Evolutionary conservation across 495 filamentous ascomycete genomes (phyloP).

Genomic region (Daldinia concentrica): DNA sequence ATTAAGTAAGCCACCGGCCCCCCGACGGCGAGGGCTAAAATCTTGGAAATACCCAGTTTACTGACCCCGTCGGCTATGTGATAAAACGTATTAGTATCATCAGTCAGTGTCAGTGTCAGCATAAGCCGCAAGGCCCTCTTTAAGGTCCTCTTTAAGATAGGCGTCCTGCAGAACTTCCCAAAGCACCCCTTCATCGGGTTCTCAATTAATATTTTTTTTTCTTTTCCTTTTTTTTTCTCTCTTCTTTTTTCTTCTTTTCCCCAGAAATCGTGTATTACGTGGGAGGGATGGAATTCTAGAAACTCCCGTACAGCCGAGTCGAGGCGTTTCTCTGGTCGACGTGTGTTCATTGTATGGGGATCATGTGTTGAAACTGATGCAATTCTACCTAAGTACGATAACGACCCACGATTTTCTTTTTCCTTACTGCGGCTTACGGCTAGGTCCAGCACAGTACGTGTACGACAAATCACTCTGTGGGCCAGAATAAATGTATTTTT

Average conservation of each 20-base stretch:
- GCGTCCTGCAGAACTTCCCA: conserved; percentile 1
- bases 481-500: conserved; percentile 1
- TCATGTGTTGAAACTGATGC: conserved; percentile 31
- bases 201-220: neutral
- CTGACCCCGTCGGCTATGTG: neutral
- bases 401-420: conserved; percentile 16
- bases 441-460: conserved; percentile 4
- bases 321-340: conserved; percentile 16
- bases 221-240: neutral
- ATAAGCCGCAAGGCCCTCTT: conserved; percentile 4
- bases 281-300: neutral
- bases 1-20: neutral
- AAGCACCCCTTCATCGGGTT: neutral
- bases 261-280: neutral
- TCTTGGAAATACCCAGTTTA: conserved; percentile 4
- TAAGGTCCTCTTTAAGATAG: conserved; percentile 6
- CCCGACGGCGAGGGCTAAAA: neutral
- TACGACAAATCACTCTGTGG: conserved; percentile 1
- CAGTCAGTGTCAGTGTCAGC: neutral
- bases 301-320: neutral
- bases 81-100: conserved; percentile 1
- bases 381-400: conserved; percentile 16
- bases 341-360: conserved; percentile 21
- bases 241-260: neutral
- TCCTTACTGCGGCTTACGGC: conserved; percentile 7